Base-by-base conservation (phyloP, 2,329 filamentous ascomycete species). In the Verticillium dahliae region DNA sequence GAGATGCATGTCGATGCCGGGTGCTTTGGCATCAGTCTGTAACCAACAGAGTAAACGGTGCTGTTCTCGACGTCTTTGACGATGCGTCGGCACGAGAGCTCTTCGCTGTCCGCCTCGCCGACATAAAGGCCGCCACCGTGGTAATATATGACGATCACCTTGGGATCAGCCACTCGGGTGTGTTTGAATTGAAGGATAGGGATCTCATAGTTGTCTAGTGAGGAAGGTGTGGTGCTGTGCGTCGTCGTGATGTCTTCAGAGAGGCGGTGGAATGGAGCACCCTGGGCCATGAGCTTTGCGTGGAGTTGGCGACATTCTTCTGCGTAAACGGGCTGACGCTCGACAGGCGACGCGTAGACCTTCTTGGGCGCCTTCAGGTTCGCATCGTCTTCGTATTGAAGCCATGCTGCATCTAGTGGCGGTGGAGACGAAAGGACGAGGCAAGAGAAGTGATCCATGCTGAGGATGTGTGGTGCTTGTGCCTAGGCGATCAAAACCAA, bases 101-200 rank as follows among this genome's bases (percentile, higher is more conserved):
- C 79, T 66, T 83, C 80, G 62, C 76, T 80, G 63, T 81, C 78
- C 2, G 78, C 76, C 60, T 81, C 78, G 11, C 80, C 80, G 37
- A 82, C 76, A 34, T 69, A 69, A 2, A 83, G 69, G 0, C 78
- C 79, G 14, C 80, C 80, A 10, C 80, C 80, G 64, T 82, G 80
- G 65, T 77, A 79, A 67, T 81, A 82, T 18, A 82, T 65, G 11
- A 80, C 67, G 6, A 76, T 63, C 4, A 69, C 71, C 67, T 0
- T 68, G 64, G 1, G 62, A 56, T 3, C 60, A 27, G 1, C 22
- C 34, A 63, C 57, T 7, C 58, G 61, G 6, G 14, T 37, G 13
- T 67, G 66, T 37, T 71, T 65, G 57, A 77, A 74, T 38, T 69
- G 69, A 41, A 78, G 59, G n/a, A 80, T 56, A 1, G 76, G 76